Conservation (phyloP, 202 grass and related monocot genomes). For the Hordeum pubiflorum region DNA sequence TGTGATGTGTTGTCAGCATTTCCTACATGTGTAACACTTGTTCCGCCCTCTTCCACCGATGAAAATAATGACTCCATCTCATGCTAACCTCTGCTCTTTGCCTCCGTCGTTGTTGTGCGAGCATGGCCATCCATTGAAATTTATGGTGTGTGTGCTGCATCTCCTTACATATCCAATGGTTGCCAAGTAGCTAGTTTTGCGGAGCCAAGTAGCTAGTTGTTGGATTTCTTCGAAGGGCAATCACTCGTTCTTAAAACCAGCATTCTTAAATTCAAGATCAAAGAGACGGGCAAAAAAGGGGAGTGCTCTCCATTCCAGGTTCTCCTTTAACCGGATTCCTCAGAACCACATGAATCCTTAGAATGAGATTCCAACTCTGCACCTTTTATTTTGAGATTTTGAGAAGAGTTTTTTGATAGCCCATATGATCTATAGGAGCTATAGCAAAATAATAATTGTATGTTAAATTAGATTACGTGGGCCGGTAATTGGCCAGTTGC, state of each 20-base stretch:
- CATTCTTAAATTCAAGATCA: neutral
- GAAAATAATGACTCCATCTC: too few relatives aligned
- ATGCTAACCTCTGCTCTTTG: too few relatives aligned
- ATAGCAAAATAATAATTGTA: too few relatives aligned
- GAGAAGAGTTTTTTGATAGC: neutral
- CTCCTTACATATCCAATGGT: neutral
- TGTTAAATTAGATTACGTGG: too few relatives aligned
- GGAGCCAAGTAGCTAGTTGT: neutral
- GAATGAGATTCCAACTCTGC: constrained; percentile 3
- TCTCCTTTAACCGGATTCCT: neutral
- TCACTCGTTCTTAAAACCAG: neutral
- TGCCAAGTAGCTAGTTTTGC: neutral
- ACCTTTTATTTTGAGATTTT: neutral
- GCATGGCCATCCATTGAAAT: neutral
- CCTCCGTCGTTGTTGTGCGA: neutral
- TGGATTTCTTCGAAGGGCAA: neutral
- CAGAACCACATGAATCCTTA: neutral
- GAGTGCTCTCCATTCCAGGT: constrained; percentile 31
- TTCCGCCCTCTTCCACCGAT: too few relatives aligned
- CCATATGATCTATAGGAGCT: too few relatives aligned
- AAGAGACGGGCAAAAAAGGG: neutral
- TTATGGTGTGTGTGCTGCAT: neutral
- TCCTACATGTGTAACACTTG: too few relatives aligned
- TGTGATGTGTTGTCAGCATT: too few relatives aligned
- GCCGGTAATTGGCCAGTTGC: too few relatives aligned